phyloP scores from a whole-genome alignment of 306 rosid genomes.

The Styphnolobium japonicum region DNA sequence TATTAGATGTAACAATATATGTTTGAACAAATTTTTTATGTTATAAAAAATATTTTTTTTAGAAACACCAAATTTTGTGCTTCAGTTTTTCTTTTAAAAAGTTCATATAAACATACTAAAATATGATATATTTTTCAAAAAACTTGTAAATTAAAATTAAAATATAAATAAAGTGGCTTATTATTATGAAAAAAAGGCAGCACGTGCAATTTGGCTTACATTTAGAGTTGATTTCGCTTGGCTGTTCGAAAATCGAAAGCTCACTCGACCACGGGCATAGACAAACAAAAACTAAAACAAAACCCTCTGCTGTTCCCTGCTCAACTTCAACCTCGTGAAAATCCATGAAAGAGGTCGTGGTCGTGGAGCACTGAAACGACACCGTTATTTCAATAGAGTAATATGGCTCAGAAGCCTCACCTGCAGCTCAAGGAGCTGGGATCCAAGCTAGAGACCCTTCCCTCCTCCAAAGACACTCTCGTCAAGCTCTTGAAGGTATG shows the following conservation, averaged over 20 bases:
- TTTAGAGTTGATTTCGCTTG: conserved; percentile 33
- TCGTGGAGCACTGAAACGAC: conserved; percentile 37
- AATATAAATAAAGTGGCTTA: background rate
- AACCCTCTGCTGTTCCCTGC: too few species aligned
- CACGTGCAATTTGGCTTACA: background rate
- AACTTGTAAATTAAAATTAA: background rate
- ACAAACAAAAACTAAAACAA: background rate
- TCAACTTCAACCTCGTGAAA: too few species aligned
- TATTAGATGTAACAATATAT: too few species aligned
- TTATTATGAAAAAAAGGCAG: background rate
- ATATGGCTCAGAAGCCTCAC: conserved; percentile 67
- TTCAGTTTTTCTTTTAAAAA: too few species aligned
- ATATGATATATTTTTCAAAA: too few species aligned
- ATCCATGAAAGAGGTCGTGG: conserved; percentile 44
- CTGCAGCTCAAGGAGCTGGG: conserved; percentile 91
- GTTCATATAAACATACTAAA: too few species aligned
- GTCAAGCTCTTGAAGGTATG: conserved; percentile 82
- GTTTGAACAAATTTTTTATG: too few species aligned
- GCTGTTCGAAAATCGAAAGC: conserved; percentile 45
- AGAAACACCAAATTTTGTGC: too few species aligned
- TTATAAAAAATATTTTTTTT: too few species aligned
- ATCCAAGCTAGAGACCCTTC: conserved; percentile 81
- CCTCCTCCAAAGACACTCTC: conserved; percentile 78
- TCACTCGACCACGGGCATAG: background rate
- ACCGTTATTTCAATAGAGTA: conserved; percentile 23